Evolutionary conservation across 2,329 filamentous ascomycete species (phyloP).

Genomic region (Sporothrix pseudoabietina): DNA sequence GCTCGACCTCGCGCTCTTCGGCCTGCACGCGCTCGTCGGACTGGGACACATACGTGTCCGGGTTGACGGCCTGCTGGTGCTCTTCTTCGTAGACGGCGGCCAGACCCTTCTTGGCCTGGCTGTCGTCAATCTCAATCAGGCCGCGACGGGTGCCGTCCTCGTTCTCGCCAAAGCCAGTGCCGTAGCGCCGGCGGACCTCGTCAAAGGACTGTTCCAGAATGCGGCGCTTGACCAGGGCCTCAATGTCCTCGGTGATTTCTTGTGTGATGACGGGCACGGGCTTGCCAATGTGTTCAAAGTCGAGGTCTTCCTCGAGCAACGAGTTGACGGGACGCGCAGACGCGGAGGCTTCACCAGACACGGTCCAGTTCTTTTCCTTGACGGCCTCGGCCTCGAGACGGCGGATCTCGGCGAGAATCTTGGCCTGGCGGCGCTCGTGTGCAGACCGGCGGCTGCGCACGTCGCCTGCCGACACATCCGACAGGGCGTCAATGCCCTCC

Average conservation of each 20-base stretch:
- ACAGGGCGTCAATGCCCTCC: conserved; percentile 53
- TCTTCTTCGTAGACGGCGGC: conserved; percentile 95
- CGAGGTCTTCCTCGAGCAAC: conserved; percentile 88
- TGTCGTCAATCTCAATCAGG: conserved; percentile 80
- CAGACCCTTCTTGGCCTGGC: conserved; percentile 81
- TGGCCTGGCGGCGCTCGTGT: conserved; percentile 84
- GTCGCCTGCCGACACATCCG: conserved; percentile 66
- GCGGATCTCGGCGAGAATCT: conserved; percentile 86
- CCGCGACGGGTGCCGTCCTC: conserved; percentile 61
- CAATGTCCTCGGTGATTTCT: conserved; percentile 86
- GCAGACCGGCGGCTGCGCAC: conserved; percentile 75
- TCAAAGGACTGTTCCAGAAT: conserved; percentile 91
- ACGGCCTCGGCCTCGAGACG: conserved; percentile 86
- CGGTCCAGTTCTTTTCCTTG: conserved; percentile 85
- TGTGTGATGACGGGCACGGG: conserved; percentile 92
- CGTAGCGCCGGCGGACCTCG: conserved; percentile 78
- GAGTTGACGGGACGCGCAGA: conserved; percentile 85
- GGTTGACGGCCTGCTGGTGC: conserved; percentile 75
- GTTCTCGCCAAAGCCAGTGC: conserved; percentile 61
- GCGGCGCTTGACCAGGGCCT: conserved; percentile 89
- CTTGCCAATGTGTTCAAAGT: conserved; percentile 94
- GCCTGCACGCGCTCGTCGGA: conserved; percentile 79
- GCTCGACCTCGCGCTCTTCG: conserved; percentile 80
- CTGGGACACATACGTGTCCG: conserved; percentile 75
- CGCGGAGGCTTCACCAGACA: conserved; percentile 84